Evolutionary conservation across 306 rosid genomes (phyloP).

Genomic region (Cucurbita maxima): DNA sequence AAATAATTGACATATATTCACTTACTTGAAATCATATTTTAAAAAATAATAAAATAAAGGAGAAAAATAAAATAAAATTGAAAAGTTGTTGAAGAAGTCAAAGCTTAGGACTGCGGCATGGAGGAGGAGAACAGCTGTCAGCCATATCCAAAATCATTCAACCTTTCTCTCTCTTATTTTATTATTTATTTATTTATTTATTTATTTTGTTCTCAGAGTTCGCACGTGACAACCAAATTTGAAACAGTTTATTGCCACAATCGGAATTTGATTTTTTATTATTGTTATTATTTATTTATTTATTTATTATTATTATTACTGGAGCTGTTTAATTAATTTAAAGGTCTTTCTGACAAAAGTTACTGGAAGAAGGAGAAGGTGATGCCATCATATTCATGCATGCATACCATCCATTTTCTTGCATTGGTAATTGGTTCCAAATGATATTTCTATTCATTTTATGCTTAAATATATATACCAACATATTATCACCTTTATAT

Average conservation of each 20-base stretch:
- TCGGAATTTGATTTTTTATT: neutral
- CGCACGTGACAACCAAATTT: neutral
- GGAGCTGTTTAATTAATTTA: neutral
- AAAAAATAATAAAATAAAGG: neutral
- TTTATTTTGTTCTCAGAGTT: no score
- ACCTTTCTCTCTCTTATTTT: neutral
- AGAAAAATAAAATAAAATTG: neutral
- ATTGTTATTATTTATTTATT: no score
- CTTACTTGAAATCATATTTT: no score
- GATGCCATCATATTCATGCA: neutral
- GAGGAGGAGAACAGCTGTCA: constrained; percentile 20
- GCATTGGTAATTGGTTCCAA: neutral
- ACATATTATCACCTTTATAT: no score
- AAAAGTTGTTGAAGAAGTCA: constrained; percentile 8
- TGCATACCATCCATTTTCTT: neutral
- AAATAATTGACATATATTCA: neutral
- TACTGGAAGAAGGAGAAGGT: neutral
- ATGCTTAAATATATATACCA: no score
- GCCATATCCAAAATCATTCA: neutral
- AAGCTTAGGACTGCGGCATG: constrained; percentile 6
- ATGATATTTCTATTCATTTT: neutral
- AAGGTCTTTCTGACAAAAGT: neutral
- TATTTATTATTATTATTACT: no score
- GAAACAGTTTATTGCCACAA: neutral
- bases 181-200: no score